These are phyloP conservation scores for Yamadazyma sp. DNA, from an alignment of 1,139 yeast species.

Conservation along the genomic window DNA sequence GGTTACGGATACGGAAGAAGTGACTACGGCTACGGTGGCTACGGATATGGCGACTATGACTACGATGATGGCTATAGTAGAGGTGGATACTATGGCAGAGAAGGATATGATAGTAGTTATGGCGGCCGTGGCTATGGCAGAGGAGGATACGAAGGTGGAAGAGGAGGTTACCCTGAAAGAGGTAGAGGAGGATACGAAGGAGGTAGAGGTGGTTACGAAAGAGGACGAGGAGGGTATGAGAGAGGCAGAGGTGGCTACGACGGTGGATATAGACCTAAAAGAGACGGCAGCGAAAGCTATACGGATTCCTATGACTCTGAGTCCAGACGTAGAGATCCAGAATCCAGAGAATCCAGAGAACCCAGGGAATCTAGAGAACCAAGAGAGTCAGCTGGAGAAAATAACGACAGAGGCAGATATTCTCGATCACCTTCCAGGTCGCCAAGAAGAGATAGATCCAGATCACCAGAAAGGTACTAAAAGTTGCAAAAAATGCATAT, in stretches of 20 bases:
- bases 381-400: slow-evolving; percentile 10
- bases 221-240: slow-evolving; percentile 21
- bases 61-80: slow-evolving; percentile 18
- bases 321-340: slow-evolving; percentile 10
- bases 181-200: slow-evolving; percentile 20
- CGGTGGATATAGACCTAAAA: slow-evolving; percentile 11
- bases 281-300: slow-evolving; percentile 18
- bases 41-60: slow-evolving; percentile 15
- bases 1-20: slow-evolving; percentile 10
- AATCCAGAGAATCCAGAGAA: slow-evolving; percentile 9
- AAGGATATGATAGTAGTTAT: slow-evolving; percentile 2
- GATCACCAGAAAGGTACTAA: slow-evolving; percentile 37
- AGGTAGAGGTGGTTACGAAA: slow-evolving; percentile 17
- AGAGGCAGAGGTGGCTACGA: slow-evolving; percentile 14
- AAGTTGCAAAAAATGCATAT: too few relatives aligned
- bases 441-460: slow-evolving; percentile 39
- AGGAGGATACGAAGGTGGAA: slow-evolving; percentile 24
- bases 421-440: slow-evolving; percentile 45
- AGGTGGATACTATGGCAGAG: slow-evolving; percentile 21
- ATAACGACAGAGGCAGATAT: slow-evolving; percentile 18
- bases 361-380: slow-evolving; percentile 10
- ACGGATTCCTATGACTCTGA: slow-evolving; percentile 9
- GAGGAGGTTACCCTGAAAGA: slow-evolving; percentile 19
- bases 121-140: slow-evolving; percentile 20
- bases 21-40: slow-evolving; percentile 12